A percentile compares a stretch with the other conserved stretches of the same genome.
Conservation (phyloP, 2,329 filamentous ascomycete species). For the Aspergillus calidoustus region DNA sequence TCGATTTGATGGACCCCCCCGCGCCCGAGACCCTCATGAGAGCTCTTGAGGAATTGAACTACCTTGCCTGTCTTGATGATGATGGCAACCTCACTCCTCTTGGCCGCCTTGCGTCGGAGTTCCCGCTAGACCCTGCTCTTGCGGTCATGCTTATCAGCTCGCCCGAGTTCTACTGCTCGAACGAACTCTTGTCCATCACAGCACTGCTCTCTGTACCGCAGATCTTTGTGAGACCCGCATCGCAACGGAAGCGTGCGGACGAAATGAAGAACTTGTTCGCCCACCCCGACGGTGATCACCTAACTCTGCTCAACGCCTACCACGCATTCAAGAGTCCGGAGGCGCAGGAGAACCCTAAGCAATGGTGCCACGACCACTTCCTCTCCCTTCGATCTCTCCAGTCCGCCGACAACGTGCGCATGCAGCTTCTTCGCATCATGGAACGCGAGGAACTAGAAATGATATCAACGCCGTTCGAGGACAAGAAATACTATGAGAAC, state of each 20-base stretch:
- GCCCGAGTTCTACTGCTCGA: constrained; percentile 97
- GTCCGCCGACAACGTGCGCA: constrained; percentile 90
- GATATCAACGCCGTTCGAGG: constrained; percentile 84
- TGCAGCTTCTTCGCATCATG: constrained; percentile 95
- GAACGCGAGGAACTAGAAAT: constrained; percentile 86
- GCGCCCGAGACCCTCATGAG: constrained; percentile 98
- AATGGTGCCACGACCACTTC: constrained; percentile 98
- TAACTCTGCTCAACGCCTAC: constrained; percentile 96
- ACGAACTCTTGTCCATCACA: constrained; percentile 95
- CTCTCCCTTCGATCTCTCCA: constrained; percentile 85
- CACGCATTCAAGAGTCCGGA: constrained; percentile 87
- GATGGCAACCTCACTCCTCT: constrained; percentile 90
- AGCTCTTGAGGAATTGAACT: constrained; percentile 95
- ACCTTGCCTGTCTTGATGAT: constrained; percentile 93
- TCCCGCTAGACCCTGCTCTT: constrained; percentile 89
- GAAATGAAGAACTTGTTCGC: constrained; percentile 96
- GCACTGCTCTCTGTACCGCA: constrained; percentile 93
- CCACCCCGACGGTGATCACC: constrained; percentile 90
- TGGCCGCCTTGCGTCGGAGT: constrained; percentile 87
- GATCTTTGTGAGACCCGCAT: constrained; percentile 86
- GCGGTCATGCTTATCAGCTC: constrained; percentile 98
- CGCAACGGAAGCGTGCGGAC: constrained; percentile 85
- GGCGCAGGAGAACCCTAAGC: constrained; percentile 73
- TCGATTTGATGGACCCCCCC: constrained; percentile 97
- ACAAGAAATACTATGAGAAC: constrained; percentile 98